Percentiles rank a stretch among this genome's conserved stretches.
phyloP scores from a whole-genome alignment of 495 filamentous ascomycete species.

The Ramalina intermedia region DNA sequence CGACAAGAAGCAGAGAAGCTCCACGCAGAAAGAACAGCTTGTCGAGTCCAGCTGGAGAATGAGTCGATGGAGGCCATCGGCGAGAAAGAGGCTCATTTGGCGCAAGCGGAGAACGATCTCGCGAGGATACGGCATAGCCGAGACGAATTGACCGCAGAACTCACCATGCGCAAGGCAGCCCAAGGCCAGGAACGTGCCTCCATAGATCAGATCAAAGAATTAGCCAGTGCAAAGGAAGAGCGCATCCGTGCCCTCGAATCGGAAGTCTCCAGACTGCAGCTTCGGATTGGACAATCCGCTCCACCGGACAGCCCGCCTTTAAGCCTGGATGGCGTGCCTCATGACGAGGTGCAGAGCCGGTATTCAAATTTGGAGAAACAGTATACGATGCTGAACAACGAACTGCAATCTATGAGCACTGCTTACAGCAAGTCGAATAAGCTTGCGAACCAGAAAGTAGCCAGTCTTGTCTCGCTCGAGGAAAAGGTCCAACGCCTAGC shows the following conservation, averaged over 20 bases:
- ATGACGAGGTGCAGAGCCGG: slow-evolving; percentile 59
- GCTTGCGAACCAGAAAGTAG: slow-evolving; percentile 72
- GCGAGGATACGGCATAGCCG: slow-evolving; percentile 66
- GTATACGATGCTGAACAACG: slow-evolving; percentile 69
- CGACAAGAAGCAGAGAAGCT: slow-evolving; percentile 73
- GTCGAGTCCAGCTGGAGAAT: slow-evolving; percentile 60
- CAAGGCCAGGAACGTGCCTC: slow-evolving; percentile 63
- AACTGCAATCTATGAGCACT: slow-evolving; percentile 70
- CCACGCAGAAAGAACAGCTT: slow-evolving; percentile 71
- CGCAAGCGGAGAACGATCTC: slow-evolving; percentile 69
- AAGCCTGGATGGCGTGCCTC: slow-evolving; percentile 35
- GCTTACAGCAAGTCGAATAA: slow-evolving; percentile 77
- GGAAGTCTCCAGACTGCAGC: slow-evolving; percentile 57
- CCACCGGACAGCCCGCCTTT: slow-evolving; percentile 27
- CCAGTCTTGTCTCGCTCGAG: slow-evolving; percentile 58
- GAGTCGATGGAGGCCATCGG: slow-evolving; percentile 54
- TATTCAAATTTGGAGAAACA: slow-evolving; percentile 60
- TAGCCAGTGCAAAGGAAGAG: slow-evolving; percentile 57
- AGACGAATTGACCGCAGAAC: slow-evolving; percentile 72
- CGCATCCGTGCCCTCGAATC: slow-evolving; percentile 67
- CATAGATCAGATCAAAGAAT: slow-evolving; percentile 56
- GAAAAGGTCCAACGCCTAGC: slow-evolving; percentile 59
- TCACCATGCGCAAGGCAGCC: slow-evolving; percentile 60
- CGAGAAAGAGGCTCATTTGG: slow-evolving; percentile 69
- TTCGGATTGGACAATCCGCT: slow-evolving; percentile 26